Evolutionary conservation across 2,329 filamentous ascomycete genomes (phyloP).

Genomic region (Penicillium oxalicum): DNA sequence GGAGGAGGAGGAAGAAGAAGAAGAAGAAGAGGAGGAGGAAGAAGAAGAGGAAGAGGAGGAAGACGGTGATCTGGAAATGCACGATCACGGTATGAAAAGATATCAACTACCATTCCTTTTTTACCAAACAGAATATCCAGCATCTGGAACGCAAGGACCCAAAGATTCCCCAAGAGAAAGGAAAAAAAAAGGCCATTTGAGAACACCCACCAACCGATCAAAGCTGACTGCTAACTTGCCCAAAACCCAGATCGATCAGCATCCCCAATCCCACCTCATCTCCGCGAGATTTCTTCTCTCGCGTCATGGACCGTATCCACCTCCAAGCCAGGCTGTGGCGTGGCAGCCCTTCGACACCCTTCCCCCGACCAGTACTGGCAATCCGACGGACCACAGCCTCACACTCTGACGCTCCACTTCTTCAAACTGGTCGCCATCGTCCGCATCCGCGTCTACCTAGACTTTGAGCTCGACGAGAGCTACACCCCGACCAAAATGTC

Average conservation of each 20-base stretch:
- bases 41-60: slow-evolving; percentile 19
- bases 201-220: too few relatives aligned
- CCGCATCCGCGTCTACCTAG: slow-evolving; percentile 57
- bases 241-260: slow-evolving; percentile 28
- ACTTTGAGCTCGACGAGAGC: slow-evolving; percentile 88
- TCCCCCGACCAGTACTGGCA: slow-evolving; percentile 58
- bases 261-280: slow-evolving; percentile 35
- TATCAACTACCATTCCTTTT: too few relatives aligned
- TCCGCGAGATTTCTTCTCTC: slow-evolving; percentile 59
- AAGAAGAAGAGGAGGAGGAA: not conserved
- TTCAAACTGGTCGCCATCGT: slow-evolving; percentile 49
- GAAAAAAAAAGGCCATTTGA: not conserved
- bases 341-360: slow-evolving; percentile 54
- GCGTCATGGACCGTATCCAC: slow-evolving; percentile 62
- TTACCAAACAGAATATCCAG: too few relatives aligned
- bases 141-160: too few relatives aligned
- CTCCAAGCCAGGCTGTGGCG: slow-evolving; percentile 57
- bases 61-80: slow-evolving; percentile 31
- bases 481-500: slow-evolving; percentile 93
- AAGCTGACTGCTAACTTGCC: not conserved
- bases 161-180: too few relatives aligned
- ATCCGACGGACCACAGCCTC: slow-evolving; percentile 60
- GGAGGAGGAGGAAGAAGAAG: slow-evolving; percentile 21
- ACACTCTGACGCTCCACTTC: slow-evolving; percentile 60
- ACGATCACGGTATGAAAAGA: slow-evolving; percentile 26